phyloP scores from a whole-genome alignment of 805 yeast species.

The Yarrowia phangngaensis region DNA sequence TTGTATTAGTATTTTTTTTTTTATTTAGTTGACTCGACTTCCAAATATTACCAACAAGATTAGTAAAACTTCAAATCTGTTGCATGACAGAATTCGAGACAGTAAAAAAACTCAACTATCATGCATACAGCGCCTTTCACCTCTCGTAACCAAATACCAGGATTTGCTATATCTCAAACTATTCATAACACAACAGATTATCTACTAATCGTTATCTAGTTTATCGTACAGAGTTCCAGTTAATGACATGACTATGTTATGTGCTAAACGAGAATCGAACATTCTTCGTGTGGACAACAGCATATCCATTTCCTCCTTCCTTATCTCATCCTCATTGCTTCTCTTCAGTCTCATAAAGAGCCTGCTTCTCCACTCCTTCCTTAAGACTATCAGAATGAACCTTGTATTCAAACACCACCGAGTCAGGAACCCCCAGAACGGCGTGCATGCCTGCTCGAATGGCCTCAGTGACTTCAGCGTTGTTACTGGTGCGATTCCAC shows the following conservation, averaged over 20 bases:
- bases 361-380: constrained; percentile 31
- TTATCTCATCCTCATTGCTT: not conserved
- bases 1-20: too few relatives aligned
- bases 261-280: constrained; percentile 23
- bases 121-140: too few relatives aligned
- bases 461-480: constrained; percentile 37
- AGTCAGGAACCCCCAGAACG: constrained; percentile 30
- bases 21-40: too few relatives aligned
- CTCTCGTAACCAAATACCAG: too few relatives aligned
- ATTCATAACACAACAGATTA: too few relatives aligned
- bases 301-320: not conserved
- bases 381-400: constrained; percentile 37
- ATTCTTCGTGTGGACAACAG: constrained; percentile 11
- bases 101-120: too few relatives aligned
- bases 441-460: constrained; percentile 32
- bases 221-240: too few relatives aligned
- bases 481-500: constrained; percentile 50
- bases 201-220: too few relatives aligned
- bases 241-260: constrained; percentile 23
- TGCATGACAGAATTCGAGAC: too few relatives aligned
- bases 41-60: too few relatives aligned
- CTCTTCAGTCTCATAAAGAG: constrained; percentile 24
- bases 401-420: constrained; percentile 34
- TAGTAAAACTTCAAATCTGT: too few relatives aligned
- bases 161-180: too few relatives aligned